Evolutionary conservation across 768 basidiomycete species (phyloP).

Genomic region (Crepidotus variabilis): DNA sequence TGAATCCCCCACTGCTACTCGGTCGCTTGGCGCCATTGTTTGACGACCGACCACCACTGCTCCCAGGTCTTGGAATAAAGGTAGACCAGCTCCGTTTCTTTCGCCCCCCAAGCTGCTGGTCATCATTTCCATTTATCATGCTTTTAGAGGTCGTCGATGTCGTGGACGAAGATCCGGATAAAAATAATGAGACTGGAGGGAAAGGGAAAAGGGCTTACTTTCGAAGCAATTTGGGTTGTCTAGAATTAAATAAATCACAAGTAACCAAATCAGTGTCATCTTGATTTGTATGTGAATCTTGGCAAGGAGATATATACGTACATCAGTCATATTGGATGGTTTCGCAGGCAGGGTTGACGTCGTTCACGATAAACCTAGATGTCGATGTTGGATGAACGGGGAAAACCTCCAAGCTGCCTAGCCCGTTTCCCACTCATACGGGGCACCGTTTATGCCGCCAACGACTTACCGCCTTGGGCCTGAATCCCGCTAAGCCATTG

Average conservation of each 20-base stretch:
- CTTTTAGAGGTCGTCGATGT: neutral
- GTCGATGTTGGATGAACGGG: neutral
- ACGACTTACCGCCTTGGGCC: neutral
- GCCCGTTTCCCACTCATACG: neutral
- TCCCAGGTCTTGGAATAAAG: constrained; percentile 31
- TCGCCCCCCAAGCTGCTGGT: neutral
- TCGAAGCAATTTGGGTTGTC: neutral
- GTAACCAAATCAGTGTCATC: constrained; percentile 11
- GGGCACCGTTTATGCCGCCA: neutral
- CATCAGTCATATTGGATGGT: constrained; percentile 12
- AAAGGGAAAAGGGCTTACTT: constrained; percentile 11
- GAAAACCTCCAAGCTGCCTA: neutral
- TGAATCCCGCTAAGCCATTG: neutral
- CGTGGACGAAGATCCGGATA: neutral
- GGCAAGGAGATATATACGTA: constrained; percentile 21
- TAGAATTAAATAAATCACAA: constrained; percentile 1
- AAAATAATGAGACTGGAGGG: constrained; percentile 10
- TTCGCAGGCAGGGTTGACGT: neutral
- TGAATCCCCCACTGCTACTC: constrained; percentile 10
- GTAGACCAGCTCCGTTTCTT: constrained; percentile 34
- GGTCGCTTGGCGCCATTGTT: constrained; percentile 7
- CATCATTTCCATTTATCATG: neutral
- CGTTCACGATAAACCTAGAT: neutral
- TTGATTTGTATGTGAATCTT: constrained; percentile 12
- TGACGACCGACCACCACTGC: constrained; percentile 18